Evolutionary conservation across 2,329 filamentous ascomycete species (phyloP).

Genomic region (Metarhizium rileyi): DNA sequence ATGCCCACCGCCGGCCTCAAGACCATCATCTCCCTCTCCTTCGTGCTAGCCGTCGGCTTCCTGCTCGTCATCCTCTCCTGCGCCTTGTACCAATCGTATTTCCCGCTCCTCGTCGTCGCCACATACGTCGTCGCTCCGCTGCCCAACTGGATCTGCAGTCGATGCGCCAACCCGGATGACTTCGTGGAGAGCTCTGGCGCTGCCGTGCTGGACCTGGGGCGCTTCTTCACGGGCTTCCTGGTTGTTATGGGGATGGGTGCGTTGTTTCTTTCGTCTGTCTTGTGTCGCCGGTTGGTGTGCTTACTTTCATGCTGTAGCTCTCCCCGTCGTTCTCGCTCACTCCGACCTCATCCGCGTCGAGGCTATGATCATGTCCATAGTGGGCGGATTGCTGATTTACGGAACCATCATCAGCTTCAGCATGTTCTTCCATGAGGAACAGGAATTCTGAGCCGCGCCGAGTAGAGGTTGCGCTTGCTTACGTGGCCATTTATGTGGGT

Average conservation of each 20-base stretch:
- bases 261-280: constrained; percentile 26
- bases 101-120: constrained; percentile 87
- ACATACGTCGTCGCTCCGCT: constrained; percentile 91
- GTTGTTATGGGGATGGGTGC: constrained; percentile 95
- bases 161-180: constrained; percentile 86
- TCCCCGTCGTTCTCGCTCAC: constrained; percentile 82
- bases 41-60: constrained; percentile 97
- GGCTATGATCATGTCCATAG: constrained; percentile 91
- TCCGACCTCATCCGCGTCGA: constrained; percentile 70
- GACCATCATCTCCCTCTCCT: constrained; percentile 97
- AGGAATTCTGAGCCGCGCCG: constrained; percentile 81
- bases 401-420: constrained; percentile 96
- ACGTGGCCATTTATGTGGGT: no score
- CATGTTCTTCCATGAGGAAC: constrained; percentile 97
- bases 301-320: constrained; percentile 43
- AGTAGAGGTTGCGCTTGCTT: no score
- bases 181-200: constrained; percentile 80
- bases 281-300: constrained; percentile 6
- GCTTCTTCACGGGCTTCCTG: constrained; percentile 90
- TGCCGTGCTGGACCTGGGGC: constrained; percentile 82
- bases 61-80: constrained; percentile 97
- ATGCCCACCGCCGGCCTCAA: constrained; percentile 83
- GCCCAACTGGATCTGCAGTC: constrained; percentile 91
- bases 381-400: constrained; percentile 90
- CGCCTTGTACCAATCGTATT: constrained; percentile 89